Base-by-base conservation (phyloP, 2,329 filamentous ascomycete species). In the Fusarium bactridioides region DNA sequence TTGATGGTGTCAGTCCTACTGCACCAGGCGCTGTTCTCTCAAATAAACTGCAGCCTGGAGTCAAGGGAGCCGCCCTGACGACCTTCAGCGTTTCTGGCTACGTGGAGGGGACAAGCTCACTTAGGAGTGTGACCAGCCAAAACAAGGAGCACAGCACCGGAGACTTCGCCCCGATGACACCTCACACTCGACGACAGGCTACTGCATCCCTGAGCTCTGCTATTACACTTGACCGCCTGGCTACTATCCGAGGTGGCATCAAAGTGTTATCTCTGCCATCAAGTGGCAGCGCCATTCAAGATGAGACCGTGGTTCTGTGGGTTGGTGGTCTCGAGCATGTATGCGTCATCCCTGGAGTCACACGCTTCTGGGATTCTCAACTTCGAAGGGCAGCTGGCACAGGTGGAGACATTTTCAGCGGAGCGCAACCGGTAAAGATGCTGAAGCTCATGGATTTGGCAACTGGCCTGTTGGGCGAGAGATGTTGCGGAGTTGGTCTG, bases 101-200 rank as follows among this genome's bases (percentile, higher is more conserved):
- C 61, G 83, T 92, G 3, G 90, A 92, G 67, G 88, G 89, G 25
- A 89, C 87, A 4, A 86, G 86, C 61, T 86, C 87, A 5, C 79
- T 90, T 45, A 86, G 88, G n/a, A 79, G 78, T 78, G 74, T 81
- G 70, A 66, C 78, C 25, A 70, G 76, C 6, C 80, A 81, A 48
- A 76, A 73, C 45, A 83, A 81, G 63, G 80, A 82, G 57, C 75
- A 78, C 48, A 83, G 83, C 13, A 79, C 76, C 2, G 83, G 83
- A 21, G 89, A 89, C 40, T 90, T 91, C 70, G 87, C 88, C 15
- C 89, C 89, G 15, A 89, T 91, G 88, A 91, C 89, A 3, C 89
- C 89, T 1, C 88, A 90, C 68, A 89, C 88, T 15, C 83, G 89
- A 43, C 85, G 86, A 43, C 87, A 89, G 66, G 87, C 85, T 9